Conservation (phyloP, 139 green algal genomes). For the Closterium sp. region DNA sequence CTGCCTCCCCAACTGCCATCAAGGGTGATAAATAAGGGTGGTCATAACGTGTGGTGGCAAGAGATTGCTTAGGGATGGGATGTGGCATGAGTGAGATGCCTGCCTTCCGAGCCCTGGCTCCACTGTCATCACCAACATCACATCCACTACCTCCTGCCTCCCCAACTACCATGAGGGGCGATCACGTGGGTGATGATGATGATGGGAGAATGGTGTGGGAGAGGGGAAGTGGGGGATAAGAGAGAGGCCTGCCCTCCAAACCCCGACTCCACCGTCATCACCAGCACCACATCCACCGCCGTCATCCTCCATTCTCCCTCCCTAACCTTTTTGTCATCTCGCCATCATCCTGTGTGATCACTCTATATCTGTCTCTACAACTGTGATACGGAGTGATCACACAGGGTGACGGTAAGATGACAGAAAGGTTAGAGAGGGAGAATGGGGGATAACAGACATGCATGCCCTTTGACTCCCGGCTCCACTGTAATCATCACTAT, state of each 20-base stretch:
- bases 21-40: background rate
- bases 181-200: too few relatives aligned
- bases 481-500: too few relatives aligned
- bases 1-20: conserved; percentile 27
- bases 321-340: background rate
- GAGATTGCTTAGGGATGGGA: too few relatives aligned
- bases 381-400: background rate
- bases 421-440: background rate
- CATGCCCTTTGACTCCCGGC: too few relatives aligned
- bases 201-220: too few relatives aligned
- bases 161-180: conserved; percentile 3
- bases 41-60: too few relatives aligned
- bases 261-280: too few relatives aligned
- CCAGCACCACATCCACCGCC: conserved; percentile 56
- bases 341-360: background rate
- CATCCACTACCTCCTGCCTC: conserved; percentile 49
- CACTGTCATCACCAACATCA: conserved; percentile 82
- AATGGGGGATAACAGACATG: background rate
- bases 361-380: conserved; percentile 13
- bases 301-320: background rate
- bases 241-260: conserved; percentile 82
- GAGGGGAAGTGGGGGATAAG: too few relatives aligned
- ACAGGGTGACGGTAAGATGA: background rate
- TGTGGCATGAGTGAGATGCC: background rate
- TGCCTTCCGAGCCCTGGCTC: conserved; percentile 87